Evolutionary conservation across 2,329 filamentous ascomycete species (phyloP), one percentile per base, ranked within the genome.

Genomic region (Zasmidium cellare): DNA sequence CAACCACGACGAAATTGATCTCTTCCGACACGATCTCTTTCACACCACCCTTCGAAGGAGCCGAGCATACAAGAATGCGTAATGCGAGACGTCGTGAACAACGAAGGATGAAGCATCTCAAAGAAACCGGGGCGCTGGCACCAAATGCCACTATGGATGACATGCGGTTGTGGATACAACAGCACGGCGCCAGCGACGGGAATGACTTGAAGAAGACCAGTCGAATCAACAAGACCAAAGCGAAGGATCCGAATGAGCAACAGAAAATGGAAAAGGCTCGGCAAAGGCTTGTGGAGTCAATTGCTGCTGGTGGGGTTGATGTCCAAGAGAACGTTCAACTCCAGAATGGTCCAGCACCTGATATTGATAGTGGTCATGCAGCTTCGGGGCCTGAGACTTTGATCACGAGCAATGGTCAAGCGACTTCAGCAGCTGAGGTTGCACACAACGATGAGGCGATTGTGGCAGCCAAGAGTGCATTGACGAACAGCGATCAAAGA

Each of bases 31-130:
- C 11, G 5, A 3, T 51, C 14, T 28, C 46, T 18, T 44, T 25
- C n/a, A 35, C 18, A 6, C 24, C 61, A 24, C 67, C 83, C 46
- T 78, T 79, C 3, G 53, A 77, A 58, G 86, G 86, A 16, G 77
- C 76, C 28, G 63, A 68, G 20, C 65, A 69, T 18, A 89, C 86
- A 0, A 79, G 79, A 51, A 73, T 74, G 22, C 81, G 84, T 59
- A 89, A 89, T 62, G 67, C 73, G 25, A 78, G 86, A 41, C 78
- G 79, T 44, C 80, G 79, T 56, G 72, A 80, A 53, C 72, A 76
- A 41, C 80, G 80, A 56, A 75, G 75, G 56, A 72, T 88, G 11
- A 72, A 74, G 3, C 76, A 77, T 56, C 74, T 87, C 7, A 84
- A 87, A 64, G 70, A 76, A 18, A 71, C 78, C n/a, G 84, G 82